phyloP scores from a whole-genome alignment of 1,284 basidiomycete genomes.

The Lignosus rhinocerotis region DNA sequence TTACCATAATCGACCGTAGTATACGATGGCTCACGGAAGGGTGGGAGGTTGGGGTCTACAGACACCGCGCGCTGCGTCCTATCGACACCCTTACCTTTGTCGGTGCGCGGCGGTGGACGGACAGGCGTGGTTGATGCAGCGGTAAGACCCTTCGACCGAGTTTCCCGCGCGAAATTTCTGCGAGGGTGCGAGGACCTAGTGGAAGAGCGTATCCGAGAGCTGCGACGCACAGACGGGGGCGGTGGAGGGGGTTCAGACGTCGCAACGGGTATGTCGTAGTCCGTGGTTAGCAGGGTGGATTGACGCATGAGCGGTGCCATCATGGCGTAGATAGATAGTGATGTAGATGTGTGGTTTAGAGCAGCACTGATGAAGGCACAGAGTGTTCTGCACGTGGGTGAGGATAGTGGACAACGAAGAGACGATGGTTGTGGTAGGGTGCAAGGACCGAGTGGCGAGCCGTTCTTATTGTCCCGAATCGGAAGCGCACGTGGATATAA shows the following conservation, averaged over 20 bases:
- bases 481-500: neutral
- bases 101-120: neutral
- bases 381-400: neutral
- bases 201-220: neutral
- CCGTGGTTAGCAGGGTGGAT: constrained; percentile 1
- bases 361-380: neutral
- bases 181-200: neutral
- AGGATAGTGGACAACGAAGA: neutral
- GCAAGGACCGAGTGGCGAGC: neutral
- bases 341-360: neutral
- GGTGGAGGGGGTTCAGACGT: neutral
- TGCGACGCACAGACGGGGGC: neutral
- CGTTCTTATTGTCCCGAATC: neutral
- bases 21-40: constrained; percentile 3
- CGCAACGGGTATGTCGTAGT: constrained; percentile 6
- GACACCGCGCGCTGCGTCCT: neutral
- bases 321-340: neutral
- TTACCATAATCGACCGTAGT: neutral
- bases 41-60: neutral
- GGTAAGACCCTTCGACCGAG: neutral
- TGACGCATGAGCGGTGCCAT: neutral
- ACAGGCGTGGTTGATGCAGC: neutral
- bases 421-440: neutral
- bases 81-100: constrained; percentile 11
- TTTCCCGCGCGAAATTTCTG: neutral